Percentiles rank a stretch among this genome's conserved stretches.
These are phyloP conservation scores for Taiozyma sp. DNA, from an alignment of 1,139 yeast genomes.

Conservation along the genomic window DNA sequence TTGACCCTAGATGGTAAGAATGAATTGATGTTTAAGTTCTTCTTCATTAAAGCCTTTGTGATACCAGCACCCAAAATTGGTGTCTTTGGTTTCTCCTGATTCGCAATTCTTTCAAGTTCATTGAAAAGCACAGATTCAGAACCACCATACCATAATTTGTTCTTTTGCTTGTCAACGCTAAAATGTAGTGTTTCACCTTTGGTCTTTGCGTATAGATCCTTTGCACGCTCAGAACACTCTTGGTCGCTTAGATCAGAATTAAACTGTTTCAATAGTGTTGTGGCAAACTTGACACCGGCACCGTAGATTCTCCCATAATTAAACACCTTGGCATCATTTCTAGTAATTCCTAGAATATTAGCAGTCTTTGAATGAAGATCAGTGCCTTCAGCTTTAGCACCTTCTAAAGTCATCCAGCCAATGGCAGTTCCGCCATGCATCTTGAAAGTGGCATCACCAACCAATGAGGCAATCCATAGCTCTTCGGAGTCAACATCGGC, in stretches of 20 bases:
- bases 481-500: conserved; percentile 99
- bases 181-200: conserved; percentile 55
- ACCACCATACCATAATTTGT: conserved; percentile 79
- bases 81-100: conserved; percentile 77
- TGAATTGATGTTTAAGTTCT: conserved; percentile 53
- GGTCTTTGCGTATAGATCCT: conserved; percentile 68
- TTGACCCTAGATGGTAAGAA: conserved; percentile 89
- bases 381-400: conserved; percentile 84
- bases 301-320: conserved; percentile 98
- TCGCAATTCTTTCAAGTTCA: conserved; percentile 82
- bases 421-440: conserved; percentile 95
- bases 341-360: conserved; percentile 75
- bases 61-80: conserved; percentile 94
- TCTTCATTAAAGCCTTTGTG: conserved; percentile 72
- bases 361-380: conserved; percentile 97
- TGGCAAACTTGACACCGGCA: conserved; percentile 91
- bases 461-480: conserved; percentile 93
- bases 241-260: conserved; percentile 65
- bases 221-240: conserved; percentile 68
- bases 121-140: conserved; percentile 92
- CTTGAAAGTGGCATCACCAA: conserved; percentile 87
- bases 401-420: conserved; percentile 99
- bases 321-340: conserved; percentile 92
- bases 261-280: conserved; percentile 75
- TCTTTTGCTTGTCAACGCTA: conserved; percentile 23